Conservation (phyloP, 1,284 basidiomycete species). For the Phellopilus nigrolimitatus region DNA sequence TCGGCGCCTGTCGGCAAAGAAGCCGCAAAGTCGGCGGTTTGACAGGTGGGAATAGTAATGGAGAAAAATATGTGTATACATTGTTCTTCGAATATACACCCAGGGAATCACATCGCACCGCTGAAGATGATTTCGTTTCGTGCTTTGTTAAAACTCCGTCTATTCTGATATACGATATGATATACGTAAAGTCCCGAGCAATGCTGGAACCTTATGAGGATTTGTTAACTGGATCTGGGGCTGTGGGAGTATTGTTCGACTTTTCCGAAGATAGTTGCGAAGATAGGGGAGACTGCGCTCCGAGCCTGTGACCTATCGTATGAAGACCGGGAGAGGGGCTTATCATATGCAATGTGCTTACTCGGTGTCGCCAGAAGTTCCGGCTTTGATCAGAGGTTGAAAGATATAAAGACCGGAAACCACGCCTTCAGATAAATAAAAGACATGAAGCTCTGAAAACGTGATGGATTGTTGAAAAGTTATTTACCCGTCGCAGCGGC, state of each 20-base stretch:
- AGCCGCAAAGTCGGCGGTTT: no score
- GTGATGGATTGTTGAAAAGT: no score
- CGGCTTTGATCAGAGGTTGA: slow-evolving; percentile 30
- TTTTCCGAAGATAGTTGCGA: background rate
- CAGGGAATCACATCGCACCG: no score
- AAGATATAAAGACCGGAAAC: slow-evolving; percentile 60
- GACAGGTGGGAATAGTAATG: slow-evolving; percentile 3
- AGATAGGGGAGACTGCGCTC: background rate
- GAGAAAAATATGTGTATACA: no score
- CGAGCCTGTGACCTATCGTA: background rate
- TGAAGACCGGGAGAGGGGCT: background rate
- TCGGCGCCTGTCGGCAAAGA: slow-evolving; percentile 29
- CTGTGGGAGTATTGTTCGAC: no score
- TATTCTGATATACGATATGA: background rate
- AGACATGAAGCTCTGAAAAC: background rate
- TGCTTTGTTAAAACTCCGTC: no score
- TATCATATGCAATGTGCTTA: slow-evolving; percentile 16
- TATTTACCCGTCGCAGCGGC: slow-evolving; percentile 15
- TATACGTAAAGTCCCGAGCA: background rate
- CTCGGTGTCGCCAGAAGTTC: slow-evolving; percentile 9
- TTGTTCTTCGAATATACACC: no score
- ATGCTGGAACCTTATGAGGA: no score
- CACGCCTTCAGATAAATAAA: slow-evolving; percentile 38
- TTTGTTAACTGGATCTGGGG: no score
- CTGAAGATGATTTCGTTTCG: no score